Conservation (phyloP, 2,329 filamentous ascomycete genomes). For the Raffaelea deltoideospora region DNA sequence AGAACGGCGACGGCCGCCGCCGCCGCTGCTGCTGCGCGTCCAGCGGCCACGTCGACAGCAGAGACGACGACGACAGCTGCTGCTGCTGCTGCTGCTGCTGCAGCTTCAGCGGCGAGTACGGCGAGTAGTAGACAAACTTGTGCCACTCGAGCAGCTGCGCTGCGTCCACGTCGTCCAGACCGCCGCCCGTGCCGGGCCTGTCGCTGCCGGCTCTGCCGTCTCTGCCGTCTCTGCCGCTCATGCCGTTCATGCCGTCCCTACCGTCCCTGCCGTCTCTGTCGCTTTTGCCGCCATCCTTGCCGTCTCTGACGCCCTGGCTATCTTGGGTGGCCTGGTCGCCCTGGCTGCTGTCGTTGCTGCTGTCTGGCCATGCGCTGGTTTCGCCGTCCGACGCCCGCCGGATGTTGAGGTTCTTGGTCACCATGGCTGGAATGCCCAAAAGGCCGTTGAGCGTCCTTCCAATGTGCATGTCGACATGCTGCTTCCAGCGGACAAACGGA, state of each 20-base stretch:
- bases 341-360: constrained; percentile 1
- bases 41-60: too few species aligned
- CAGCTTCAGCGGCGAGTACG: constrained; percentile 30
- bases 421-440: constrained; percentile 13
- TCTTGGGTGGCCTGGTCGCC: too few species aligned
- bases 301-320: not conserved
- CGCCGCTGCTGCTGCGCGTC: too few species aligned
- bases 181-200: constrained; percentile 1
- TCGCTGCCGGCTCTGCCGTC: not conserved
- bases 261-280: constrained; percentile 1
- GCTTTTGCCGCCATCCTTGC: not conserved
- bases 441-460: constrained; percentile 16
- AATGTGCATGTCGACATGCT: constrained; percentile 23
- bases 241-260: constrained; percentile 8
- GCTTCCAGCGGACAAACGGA: constrained; percentile 25
- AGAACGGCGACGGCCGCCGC: too few species aligned
- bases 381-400: constrained; percentile 1
- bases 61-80: constrained; percentile 26
- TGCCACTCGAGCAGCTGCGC: constrained; percentile 14
- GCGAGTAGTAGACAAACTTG: constrained; percentile 21
- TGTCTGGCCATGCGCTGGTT: not conserved
- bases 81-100: constrained; percentile 12
- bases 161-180: constrained; percentile 8
- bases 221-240: not conserved
- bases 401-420: constrained; percentile 13